Base-by-base conservation (phyloP, 1,284 basidiomycete genomes). In the Pulveroboletus sp. region DNA sequence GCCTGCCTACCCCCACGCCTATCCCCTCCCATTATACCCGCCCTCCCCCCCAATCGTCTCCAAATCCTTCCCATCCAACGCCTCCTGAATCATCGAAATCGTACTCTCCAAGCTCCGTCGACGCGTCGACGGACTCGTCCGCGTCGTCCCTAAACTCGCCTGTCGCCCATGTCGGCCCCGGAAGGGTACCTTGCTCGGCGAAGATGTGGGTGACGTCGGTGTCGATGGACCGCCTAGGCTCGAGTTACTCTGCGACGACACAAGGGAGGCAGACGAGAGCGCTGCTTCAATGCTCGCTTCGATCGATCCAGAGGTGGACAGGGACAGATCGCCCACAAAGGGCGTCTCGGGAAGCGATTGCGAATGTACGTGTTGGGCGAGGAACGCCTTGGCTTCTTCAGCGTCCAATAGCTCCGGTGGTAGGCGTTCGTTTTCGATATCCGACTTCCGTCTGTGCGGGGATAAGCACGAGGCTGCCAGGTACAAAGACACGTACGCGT, bases 351-450 rank as follows among this genome's bases (percentile, higher is more conserved):
- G 71, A 63, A 78, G 60, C 63, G 85, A 74, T 63, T 78, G 59
- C 70, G 82, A 68, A 54, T 65, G 71, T 40, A 68, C 63, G 24
- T 69, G 66, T 86, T 76, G 66, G 82, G 58, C 72, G 17, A 71
- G 61, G 52, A 64, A 71, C 1, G 84, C 85, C 63, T 81, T 84
- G 51, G 86, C 89, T 73, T 89, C 88, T 61, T 86, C 84, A 5
- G 91, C 91, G 69, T 98, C 95, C 71, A 96, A 91, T 25, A 99
- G 84, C 28, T 98, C 95, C 1, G 96, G 96, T 15, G 96, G 96
- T 28, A 98, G 78, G 44, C 94, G 89, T 76, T 99, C 96, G 77
- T 99, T 98, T 78, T 99, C 96, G 67, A 99, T 98, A 80, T 99
- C 97, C 40, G 93, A 95, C 77, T 96, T 96, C 63, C 96, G 93